phyloP scores from a whole-genome alignment of 2,329 filamentous ascomycete genomes.

The Talaromyces sp. region DNA sequence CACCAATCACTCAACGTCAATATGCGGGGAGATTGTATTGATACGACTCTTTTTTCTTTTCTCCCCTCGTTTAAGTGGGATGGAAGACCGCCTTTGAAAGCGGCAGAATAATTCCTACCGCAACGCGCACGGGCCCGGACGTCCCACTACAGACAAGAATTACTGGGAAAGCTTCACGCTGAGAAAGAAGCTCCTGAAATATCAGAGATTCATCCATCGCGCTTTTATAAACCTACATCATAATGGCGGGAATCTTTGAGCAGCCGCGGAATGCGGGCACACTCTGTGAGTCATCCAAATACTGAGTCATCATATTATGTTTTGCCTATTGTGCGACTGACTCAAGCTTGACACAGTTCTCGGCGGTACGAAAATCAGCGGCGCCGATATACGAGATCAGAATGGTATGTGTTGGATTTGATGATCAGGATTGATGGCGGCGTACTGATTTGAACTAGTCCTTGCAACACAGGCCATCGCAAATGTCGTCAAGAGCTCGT shows the following conservation, averaged over 20 bases:
- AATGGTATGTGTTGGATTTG: conserved; percentile 63
- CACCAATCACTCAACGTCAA: conserved; percentile 7
- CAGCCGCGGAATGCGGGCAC: conserved; percentile 89
- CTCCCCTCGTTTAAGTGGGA: conserved; percentile 40
- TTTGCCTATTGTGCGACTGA: conserved; percentile 18
- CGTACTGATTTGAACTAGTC: conserved; percentile 54
- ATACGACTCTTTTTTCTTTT: conserved; percentile 16
- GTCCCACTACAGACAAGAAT: conserved; percentile 19
- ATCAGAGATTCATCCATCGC: neutral
- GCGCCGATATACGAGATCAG: conserved; percentile 93
- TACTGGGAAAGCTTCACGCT: conserved; percentile 15
- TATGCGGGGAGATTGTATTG: conserved; percentile 1
- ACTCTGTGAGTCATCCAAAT: conserved; percentile 61
- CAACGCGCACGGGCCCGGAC: conserved; percentile 18
- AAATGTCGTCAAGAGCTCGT: conserved; percentile 98
- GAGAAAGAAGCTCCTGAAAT: conserved; percentile 16
- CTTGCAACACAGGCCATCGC: conserved; percentile 94
- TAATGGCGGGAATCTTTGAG: conserved; percentile 94
- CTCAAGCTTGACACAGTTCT: conserved; percentile 61
- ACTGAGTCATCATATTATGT: conserved; percentile 12
- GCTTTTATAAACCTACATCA: conserved; percentile 9
- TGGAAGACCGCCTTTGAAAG: conserved; percentile 40
- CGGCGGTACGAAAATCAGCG: conserved; percentile 95
- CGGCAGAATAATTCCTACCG: conserved; percentile 45
- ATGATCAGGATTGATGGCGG: neutral